phyloP scores from a whole-genome alignment of 441 rosid genomes.

The Geranium incanum region DNA sequence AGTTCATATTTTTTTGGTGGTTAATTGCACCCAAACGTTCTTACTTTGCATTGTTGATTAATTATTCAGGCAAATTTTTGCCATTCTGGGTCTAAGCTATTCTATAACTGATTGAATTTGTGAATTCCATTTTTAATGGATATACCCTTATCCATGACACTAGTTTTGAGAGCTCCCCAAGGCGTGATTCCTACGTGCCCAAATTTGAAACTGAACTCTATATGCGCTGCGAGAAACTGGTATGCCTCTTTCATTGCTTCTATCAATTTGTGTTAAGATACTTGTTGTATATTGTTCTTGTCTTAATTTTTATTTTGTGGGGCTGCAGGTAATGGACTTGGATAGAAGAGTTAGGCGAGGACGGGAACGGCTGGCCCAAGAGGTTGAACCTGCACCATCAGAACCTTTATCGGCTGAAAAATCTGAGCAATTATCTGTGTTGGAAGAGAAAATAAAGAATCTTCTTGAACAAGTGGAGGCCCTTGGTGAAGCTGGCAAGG shows the following conservation, averaged over 20 bases:
- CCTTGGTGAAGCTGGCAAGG: constrained; percentile 96
- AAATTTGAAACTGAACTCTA: constrained; percentile 92
- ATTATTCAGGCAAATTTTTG: background rate
- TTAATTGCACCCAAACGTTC: background rate
- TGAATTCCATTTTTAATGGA: background rate
- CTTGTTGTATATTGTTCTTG: background rate
- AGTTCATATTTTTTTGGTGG: background rate
- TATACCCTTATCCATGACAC: background rate
- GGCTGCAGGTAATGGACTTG: constrained; percentile 72
- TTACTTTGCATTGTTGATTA: background rate
- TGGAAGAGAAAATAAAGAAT: constrained; percentile 88
- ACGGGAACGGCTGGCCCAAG: constrained; percentile 85
- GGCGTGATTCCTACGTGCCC: constrained; percentile 58
- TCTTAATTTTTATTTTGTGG: constrained; percentile 2
- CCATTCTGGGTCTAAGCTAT: background rate
- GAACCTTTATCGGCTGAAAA: constrained; percentile 69
- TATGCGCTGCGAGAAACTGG: constrained; percentile 91
- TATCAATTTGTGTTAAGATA: background rate
- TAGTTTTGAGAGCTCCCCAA: constrained; percentile 86
- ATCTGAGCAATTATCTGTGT: constrained; percentile 65
- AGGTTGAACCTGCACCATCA: constrained; percentile 66
- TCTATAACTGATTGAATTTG: background rate
- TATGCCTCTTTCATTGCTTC: constrained; percentile 21
- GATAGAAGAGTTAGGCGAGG: constrained; percentile 97
- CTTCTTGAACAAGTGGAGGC: constrained; percentile 89